phyloP scores from a whole-genome alignment of 2,329 filamentous ascomycete species.

The Phyllosticta capitalensis region DNA sequence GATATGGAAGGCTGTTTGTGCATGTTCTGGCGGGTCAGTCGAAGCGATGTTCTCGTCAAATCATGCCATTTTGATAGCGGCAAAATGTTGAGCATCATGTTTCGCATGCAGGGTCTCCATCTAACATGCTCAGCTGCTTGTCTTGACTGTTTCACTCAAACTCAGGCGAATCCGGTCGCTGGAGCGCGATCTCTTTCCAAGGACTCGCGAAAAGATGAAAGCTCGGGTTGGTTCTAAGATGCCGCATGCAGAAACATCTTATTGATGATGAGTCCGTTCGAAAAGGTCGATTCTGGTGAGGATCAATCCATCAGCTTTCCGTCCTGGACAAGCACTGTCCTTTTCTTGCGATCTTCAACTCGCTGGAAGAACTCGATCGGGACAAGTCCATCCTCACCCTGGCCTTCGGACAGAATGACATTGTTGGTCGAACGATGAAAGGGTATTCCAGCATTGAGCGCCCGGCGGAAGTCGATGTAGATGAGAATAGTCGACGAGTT shows the following conservation, averaged over 20 bases:
- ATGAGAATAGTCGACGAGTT: conserved; percentile 53
- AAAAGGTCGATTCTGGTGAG: not conserved
- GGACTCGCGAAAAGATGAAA: too few relatives aligned
- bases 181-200: not conserved
- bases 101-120: not conserved
- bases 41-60: not conserved
- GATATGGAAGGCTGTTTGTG: too few relatives aligned
- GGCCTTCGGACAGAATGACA: conserved; percentile 37
- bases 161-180: not conserved
- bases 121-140: not conserved
- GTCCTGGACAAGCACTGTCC: conserved; percentile 60
- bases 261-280: too few relatives aligned
- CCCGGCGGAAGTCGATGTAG: conserved; percentile 61
- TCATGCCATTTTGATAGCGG: not conserved
- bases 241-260: too few relatives aligned
- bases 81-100: not conserved
- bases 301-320: conserved; percentile 34
- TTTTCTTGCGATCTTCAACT: conserved; percentile 53
- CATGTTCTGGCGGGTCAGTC: not conserved
- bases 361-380: conserved; percentile 59
- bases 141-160: not conserved
- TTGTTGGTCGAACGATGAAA: conserved; percentile 59
- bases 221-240: too few relatives aligned
- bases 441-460: conserved; percentile 51
- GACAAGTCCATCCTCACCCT: conserved; percentile 45